Conservation (phyloP, 495 filamentous ascomycete genomes). For the Cladorrhinum samala region DNA sequence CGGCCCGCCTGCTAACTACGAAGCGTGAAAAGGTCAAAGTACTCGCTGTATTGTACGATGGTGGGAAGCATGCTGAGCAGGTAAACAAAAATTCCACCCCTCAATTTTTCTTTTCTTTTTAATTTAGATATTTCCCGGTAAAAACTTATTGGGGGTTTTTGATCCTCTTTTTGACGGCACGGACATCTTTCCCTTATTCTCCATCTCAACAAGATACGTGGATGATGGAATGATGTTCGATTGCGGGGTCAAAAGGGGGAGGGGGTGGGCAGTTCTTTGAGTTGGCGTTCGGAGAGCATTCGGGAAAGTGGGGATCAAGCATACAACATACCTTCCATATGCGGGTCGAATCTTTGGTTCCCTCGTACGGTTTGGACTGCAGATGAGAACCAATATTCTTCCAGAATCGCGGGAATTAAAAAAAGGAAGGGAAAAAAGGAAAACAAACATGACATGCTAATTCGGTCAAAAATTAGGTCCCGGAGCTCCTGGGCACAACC, state of each 20-base stretch:
- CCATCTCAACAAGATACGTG: no score
- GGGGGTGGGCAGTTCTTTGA: not conserved
- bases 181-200: no score
- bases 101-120: constrained; percentile 5
- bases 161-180: no score
- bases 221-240: not conserved
- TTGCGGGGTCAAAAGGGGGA: constrained; percentile 8
- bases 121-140: not conserved
- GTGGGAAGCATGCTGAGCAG: constrained; percentile 45
- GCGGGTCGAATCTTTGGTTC: no score
- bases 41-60: constrained; percentile 51
- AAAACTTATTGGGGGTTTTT: not conserved
- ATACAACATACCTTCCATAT: not conserved
- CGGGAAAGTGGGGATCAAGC: constrained; percentile 11
- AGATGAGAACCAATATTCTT: no score
- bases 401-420: no score
- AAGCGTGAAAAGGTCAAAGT: constrained; percentile 53
- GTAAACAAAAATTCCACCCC: constrained; percentile 26
- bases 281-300: not conserved
- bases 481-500: constrained; percentile 82
- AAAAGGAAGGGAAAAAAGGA: no score
- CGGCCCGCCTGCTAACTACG: constrained; percentile 37
- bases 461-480: constrained; percentile 56
- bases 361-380: no score
- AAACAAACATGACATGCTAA: no score